phyloP scores from a whole-genome alignment of 2,329 filamentous ascomycete species.

The Tolypocladium ovalisporum region DNA sequence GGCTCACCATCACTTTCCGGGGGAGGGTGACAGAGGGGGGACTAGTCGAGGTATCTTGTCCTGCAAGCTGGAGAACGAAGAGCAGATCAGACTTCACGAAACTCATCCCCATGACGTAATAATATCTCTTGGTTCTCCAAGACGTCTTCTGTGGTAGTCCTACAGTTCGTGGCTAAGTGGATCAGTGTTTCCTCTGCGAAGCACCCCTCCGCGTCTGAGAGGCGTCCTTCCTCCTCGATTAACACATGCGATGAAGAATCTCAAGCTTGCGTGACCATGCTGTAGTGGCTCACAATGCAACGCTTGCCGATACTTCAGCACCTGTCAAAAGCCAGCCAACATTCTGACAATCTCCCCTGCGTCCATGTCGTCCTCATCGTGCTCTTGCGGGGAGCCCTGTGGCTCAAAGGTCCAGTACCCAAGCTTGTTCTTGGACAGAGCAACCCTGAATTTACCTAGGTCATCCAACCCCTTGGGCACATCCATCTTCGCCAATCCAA shows the following conservation, averaged over 20 bases:
- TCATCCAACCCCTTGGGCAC: constrained; percentile 21
- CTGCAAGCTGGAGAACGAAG: background rate
- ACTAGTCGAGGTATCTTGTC: background rate
- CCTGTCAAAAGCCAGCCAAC: background rate
- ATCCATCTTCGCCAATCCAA: constrained; percentile 22
- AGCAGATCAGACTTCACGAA: background rate
- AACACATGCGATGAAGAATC: background rate
- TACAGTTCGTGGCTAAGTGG: background rate
- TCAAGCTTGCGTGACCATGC: background rate
- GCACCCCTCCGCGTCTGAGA: background rate
- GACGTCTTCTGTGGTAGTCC: background rate
- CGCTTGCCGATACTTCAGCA: background rate
- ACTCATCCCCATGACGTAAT: no score
- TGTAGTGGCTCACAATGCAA: background rate
- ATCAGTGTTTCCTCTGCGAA: background rate
- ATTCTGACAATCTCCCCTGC: background rate
- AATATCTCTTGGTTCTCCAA: background rate
- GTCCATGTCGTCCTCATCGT: background rate
- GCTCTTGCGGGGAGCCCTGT: background rate
- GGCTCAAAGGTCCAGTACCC: constrained; percentile 25
- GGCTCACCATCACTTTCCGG: no score
- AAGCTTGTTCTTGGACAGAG: constrained; percentile 19
- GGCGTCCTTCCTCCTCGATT: background rate
- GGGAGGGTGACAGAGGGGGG: no score
- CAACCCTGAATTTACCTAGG: constrained; percentile 21